These are phyloP conservation scores for Decorospora gaudefroyi DNA, from an alignment of 2,329 filamentous ascomycete species.

Conservation along the genomic window DNA sequence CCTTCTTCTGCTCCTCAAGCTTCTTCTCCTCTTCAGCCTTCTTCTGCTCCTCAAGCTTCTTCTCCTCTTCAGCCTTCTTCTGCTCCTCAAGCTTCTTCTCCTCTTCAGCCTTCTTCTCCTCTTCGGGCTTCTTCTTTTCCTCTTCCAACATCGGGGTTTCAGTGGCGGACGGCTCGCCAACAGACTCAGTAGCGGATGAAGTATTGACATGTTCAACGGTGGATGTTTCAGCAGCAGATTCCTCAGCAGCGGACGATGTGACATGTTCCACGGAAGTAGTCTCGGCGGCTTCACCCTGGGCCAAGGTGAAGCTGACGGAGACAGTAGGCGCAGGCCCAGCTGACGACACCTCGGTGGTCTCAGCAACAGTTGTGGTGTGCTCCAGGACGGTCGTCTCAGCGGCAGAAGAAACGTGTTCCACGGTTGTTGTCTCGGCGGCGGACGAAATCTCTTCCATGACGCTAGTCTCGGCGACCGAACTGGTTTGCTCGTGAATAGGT, in stretches of 20 bases:
- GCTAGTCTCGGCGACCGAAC: neutral
- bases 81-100: neutral
- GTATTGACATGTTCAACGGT: neutral
- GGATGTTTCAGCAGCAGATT: neutral
- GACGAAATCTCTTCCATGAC: neutral
- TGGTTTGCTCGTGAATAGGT: too few relatives aligned
- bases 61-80: neutral
- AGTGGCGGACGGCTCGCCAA: neutral
- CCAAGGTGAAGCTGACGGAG: conserved; percentile 15
- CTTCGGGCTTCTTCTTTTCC: too few relatives aligned
- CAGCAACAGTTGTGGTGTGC: too few relatives aligned
- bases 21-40: conserved; percentile 1
- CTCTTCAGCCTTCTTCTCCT: conserved; percentile 3
- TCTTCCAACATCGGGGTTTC: too few relatives aligned
- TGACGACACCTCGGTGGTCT: neutral
- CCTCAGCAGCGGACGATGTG: neutral
- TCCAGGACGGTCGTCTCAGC: conserved; percentile 1
- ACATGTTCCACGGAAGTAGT: conserved; percentile 1
- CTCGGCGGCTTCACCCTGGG: conserved; percentile 9
- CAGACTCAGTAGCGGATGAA: neutral
- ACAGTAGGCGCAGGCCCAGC: conserved; percentile 8
- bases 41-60: conserved; percentile 1
- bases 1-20: conserved; percentile 6
- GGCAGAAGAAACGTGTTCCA: neutral
- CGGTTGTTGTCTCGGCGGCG: neutral